Evolutionary conservation across 208 protist genomes (phyloP).

Genomic region (Leishmania aethiopica): DNA sequence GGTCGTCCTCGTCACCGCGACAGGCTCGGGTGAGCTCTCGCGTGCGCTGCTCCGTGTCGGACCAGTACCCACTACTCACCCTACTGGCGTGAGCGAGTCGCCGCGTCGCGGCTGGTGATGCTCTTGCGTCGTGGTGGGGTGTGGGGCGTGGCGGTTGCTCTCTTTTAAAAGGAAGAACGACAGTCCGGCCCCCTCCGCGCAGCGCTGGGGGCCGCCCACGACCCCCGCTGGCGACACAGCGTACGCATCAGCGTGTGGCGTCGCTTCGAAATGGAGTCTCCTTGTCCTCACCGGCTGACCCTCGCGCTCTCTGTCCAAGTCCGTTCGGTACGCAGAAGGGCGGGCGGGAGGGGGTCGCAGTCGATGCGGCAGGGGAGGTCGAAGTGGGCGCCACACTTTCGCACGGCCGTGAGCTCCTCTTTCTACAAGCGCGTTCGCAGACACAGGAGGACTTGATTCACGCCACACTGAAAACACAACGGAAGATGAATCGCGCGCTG

Average conservation of each 20-base stretch:
- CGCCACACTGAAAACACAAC: neutral
- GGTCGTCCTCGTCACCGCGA: conserved; percentile 6
- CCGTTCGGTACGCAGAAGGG: neutral
- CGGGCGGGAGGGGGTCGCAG: neutral
- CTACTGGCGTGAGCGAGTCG: conserved; percentile 38
- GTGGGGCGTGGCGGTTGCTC: neutral
- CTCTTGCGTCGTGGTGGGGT: neutral
- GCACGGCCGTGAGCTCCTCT: neutral
- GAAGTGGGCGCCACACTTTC: neutral
- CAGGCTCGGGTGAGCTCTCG: conserved; percentile 12
- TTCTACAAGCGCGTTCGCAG: neutral
- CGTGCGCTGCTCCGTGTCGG: conserved; percentile 61
- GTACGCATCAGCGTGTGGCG: neutral
- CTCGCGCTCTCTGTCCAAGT: neutral
- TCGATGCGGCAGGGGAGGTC: too few species aligned
- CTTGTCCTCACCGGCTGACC: neutral
- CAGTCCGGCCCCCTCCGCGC: neutral
- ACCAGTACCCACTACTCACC: conserved; percentile 77
- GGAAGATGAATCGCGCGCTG: neutral
- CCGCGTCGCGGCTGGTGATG: neutral
- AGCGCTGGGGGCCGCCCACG: neutral
- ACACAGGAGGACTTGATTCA: neutral
- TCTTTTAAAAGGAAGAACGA: neutral
- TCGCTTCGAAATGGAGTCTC: neutral
- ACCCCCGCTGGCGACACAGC: neutral